A percentile compares a stretch with the other conserved stretches of the same genome.
Conservation (phyloP, 208 protist genomes). For the Herpetomonas tarakana region DNA sequence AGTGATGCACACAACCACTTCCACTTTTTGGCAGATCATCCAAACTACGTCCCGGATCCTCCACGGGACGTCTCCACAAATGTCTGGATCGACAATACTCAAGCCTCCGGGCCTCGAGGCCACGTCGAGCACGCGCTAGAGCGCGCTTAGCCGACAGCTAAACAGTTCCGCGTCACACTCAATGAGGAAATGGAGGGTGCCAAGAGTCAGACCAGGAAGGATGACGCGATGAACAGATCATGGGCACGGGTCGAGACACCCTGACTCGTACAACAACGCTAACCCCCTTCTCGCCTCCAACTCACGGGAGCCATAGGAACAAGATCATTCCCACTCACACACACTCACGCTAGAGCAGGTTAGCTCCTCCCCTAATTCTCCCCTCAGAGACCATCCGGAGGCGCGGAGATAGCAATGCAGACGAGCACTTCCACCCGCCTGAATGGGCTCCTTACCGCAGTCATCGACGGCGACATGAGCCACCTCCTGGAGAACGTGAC, state of each 20-base stretch:
- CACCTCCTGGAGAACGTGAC: conserved; percentile 40
- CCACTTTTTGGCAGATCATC: background rate
- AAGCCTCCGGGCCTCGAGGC: background rate
- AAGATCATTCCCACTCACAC: too few species aligned
- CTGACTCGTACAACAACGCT: too few species aligned
- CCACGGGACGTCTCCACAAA: background rate
- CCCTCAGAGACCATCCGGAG: too few species aligned
- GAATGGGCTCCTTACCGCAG: conserved; percentile 29
- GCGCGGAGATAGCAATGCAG: too few species aligned
- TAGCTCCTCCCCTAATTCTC: too few species aligned
- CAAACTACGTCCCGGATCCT: background rate
- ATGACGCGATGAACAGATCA: too few species aligned
- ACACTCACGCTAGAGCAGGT: too few species aligned
- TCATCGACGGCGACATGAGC: conserved; percentile 46
- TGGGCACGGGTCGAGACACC: too few species aligned
- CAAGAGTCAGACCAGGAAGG: too few species aligned
- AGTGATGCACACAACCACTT: background rate
- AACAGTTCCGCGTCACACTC: background rate
- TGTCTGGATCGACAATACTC: background rate
- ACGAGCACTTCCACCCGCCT: conserved; percentile 18
- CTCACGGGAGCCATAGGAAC: too few species aligned
- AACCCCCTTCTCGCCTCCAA: too few species aligned
- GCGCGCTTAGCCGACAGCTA: background rate
- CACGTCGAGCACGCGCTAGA: background rate
- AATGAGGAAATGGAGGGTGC: too few species aligned